Evolutionary conservation across 345 rosid genomes (phyloP).

Genomic region (Melastoma malabathricum): DNA sequence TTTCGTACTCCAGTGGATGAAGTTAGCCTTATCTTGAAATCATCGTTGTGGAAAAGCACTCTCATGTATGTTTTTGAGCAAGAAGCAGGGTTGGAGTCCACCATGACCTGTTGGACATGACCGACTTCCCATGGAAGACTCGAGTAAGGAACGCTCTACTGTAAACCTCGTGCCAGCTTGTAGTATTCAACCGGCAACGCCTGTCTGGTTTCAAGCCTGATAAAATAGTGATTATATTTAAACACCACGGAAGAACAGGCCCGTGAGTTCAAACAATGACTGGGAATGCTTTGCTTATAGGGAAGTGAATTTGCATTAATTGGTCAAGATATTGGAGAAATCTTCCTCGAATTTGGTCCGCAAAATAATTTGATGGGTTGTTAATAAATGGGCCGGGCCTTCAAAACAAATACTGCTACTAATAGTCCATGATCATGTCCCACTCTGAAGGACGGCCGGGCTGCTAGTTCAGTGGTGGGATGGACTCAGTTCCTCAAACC

Average conservation of each 20-base stretch:
- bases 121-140: constrained; percentile 85
- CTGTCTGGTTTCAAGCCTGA: no score
- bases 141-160: constrained; percentile 85
- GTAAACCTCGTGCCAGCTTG: constrained; percentile 55
- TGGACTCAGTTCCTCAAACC: no score
- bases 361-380: no score
- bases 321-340: background rate
- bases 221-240: no score
- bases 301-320: no score
- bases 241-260: no score
- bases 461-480: no score
- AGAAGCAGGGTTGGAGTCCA: constrained; percentile 33
- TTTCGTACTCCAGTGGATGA: constrained; percentile 45
- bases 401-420: no score
- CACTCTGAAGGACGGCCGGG: no score
- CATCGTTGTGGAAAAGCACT: constrained; percentile 8
- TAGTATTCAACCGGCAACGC: constrained; percentile 54
- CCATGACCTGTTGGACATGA: constrained; percentile 36
- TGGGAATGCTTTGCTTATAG: background rate
- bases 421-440: no score
- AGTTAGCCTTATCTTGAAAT: constrained; percentile 12
- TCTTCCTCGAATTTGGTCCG: no score
- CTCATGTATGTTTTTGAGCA: constrained; percentile 34
- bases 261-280: constrained; percentile 1
- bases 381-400: no score